Evolutionary conservation across 495 filamentous ascomycete genomes (phyloP).

Genomic region (Penicillium psychrofluorescens): DNA sequence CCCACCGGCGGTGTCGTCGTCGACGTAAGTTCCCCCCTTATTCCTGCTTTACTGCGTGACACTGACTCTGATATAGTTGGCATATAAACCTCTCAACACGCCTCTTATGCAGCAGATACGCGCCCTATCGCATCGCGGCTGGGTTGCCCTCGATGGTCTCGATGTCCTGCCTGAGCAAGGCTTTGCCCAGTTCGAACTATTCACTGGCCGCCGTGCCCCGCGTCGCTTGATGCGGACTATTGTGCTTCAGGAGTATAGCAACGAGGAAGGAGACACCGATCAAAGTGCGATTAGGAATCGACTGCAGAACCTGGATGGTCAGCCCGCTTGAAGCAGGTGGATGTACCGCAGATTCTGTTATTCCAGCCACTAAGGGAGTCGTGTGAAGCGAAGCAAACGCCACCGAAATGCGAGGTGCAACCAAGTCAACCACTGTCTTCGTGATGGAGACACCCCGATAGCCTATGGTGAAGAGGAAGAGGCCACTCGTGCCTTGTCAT

Average conservation of each 20-base stretch:
- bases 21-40: conserved; percentile 41
- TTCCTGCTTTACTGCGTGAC: not conserved
- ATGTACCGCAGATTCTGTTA: not conserved
- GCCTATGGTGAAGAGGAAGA: too few relatives aligned
- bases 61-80: conserved; percentile 33
- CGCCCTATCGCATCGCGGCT: conserved; percentile 49
- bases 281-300: conserved; percentile 23
- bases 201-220: conserved; percentile 69
- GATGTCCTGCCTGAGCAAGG: conserved; percentile 75
- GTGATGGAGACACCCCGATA: too few relatives aligned
- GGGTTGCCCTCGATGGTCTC: conserved; percentile 69
- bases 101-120: conserved; percentile 61
- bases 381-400: too few relatives aligned
- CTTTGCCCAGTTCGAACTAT: conserved; percentile 74
- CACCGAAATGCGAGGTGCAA: too few relatives aligned
- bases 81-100: conserved; percentile 66
- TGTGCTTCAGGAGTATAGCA: conserved; percentile 32
- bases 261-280: conserved; percentile 31
- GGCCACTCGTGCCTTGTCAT: too few relatives aligned
- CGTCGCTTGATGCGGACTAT: conserved; percentile 55
- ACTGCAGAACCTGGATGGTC: conserved; percentile 31
- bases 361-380: not conserved
- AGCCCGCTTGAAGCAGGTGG: conserved; percentile 20
- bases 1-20: conserved; percentile 73
- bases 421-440: too few relatives aligned